Base-by-base conservation (phyloP, 768 basidiomycete species). In the Trametes cinnabarina region DNA sequence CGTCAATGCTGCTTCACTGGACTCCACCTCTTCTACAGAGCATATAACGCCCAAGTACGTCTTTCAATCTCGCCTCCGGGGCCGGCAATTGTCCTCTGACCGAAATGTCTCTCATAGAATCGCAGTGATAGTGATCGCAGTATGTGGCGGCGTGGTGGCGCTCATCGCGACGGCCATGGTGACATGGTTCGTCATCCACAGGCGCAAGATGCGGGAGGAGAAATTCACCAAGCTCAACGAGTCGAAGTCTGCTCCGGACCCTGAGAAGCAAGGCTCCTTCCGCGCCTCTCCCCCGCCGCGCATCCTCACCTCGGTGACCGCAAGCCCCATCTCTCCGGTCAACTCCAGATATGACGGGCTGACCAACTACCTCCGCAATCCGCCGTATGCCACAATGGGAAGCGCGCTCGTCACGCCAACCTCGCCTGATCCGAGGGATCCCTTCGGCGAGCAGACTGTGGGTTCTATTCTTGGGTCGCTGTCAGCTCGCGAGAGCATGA, bases 41-140 rank as follows among this genome's bases (percentile, higher is more conserved):
- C 47, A 23, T 15, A 58, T 46, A 14, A 49, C 35, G 22, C 49
- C 58, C 26, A 61, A 57, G 51, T 37, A 42, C 40, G 22, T 43
- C 22, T 19, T 4, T 20, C 25, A 20, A 10, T 19, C 32, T 26
- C 8, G 10, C 15, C 37, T 19, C 26, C n/a, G 14, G n/a, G 42
- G 17, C n/a, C 25, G 22, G 37, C 26, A 12, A 34, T 47, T 30
- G 40, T 25, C 40, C 20, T 19, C 47, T 41, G 35, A 22, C 40
- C 11, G 10, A 14, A 51, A 39, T 34, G 39, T 14, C 14, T 22
- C 15, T 15, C 4, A 46, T 42, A 85, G 80, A 59, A 68, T 68
- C 22, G 72, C 77, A 10, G 71, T 82, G 50, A 79, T 84, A 47
- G 80, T 79, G 6, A 69, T 78, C 34, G 71, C 76, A 34, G 60